phyloP scores from a whole-genome alignment of 306 rosid species.

The Lablab purpureus region DNA sequence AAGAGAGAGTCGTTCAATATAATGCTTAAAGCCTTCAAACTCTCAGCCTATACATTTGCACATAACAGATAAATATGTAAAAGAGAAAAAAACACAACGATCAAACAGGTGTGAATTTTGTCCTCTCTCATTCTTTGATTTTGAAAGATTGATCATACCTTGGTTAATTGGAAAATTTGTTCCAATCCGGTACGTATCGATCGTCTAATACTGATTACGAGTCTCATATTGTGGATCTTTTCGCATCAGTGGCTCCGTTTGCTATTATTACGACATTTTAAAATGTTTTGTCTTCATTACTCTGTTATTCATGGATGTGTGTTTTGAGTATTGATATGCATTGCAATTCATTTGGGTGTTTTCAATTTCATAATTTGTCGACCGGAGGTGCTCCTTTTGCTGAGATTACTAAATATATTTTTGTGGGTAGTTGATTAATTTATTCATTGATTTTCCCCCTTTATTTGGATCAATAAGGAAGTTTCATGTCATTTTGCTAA shows the following conservation, averaged over 20 bases:
- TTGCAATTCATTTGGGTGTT: slow-evolving; percentile 43
- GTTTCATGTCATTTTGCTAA: slow-evolving; percentile 40
- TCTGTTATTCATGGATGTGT: slow-evolving; percentile 54
- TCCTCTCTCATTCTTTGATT: slow-evolving; percentile 57
- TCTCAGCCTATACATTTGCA: slow-evolving; percentile 25
- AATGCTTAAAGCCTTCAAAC: slow-evolving; percentile 24
- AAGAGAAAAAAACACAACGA: background rate
- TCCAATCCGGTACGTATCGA: slow-evolving; percentile 67
- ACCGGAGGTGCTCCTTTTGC: slow-evolving; percentile 47
- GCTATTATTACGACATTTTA: slow-evolving; percentile 34
- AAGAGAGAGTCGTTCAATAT: slow-evolving; percentile 41
- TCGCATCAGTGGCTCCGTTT: slow-evolving; percentile 40
- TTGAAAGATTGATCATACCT: slow-evolving; percentile 53
- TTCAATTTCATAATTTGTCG: slow-evolving; percentile 38
- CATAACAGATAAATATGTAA: slow-evolving; percentile 1
- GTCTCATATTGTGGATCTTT: slow-evolving; percentile 56
- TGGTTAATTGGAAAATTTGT: slow-evolving; percentile 54
- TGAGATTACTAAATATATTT: slow-evolving; percentile 47
- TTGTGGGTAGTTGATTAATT: slow-evolving; percentile 53
- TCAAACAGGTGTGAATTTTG: slow-evolving; percentile 35
- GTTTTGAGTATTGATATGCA: slow-evolving; percentile 48
- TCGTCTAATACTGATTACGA: slow-evolving; percentile 45
- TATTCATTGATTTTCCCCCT: slow-evolving; percentile 28
- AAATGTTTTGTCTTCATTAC: slow-evolving; percentile 26
- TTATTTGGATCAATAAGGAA: slow-evolving; percentile 32